Conservation (phyloP, 1,284 basidiomycete species). For the Boletus albobrunnescens region DNA sequence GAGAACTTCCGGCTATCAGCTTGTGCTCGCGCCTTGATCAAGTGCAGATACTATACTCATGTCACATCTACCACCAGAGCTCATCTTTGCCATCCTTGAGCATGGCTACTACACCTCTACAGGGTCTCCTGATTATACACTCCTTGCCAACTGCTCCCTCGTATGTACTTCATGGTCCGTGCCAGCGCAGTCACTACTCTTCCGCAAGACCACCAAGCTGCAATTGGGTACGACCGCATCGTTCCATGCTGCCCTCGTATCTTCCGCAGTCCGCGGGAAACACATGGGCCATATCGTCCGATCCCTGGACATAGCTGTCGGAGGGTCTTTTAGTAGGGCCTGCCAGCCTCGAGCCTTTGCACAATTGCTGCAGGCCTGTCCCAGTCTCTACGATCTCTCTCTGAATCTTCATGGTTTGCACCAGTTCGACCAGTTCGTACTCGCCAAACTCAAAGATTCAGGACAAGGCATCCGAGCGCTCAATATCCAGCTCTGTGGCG, state of each 20-base stretch:
- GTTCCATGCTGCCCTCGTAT: constrained; percentile 16
- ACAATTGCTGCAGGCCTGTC: constrained; percentile 32
- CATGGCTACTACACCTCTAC: constrained; percentile 34
- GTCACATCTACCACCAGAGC: constrained; percentile 34
- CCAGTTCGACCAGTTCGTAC: constrained; percentile 25
- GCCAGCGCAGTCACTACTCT: constrained; percentile 42
- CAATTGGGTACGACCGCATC: constrained; percentile 2
- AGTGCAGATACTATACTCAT: constrained; percentile 7
- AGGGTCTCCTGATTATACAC: constrained; percentile 32
- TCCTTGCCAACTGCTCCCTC: constrained; percentile 35
- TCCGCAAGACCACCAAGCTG: constrained; percentile 28
- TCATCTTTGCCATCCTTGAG: constrained; percentile 44
- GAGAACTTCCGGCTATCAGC: neutral
- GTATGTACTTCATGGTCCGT: constrained; percentile 38
- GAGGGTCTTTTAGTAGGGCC: neutral
- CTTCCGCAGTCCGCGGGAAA: constrained; percentile 16
- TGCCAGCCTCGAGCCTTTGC: constrained; percentile 21
- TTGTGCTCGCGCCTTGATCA: too few relatives aligned
- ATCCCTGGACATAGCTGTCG: constrained; percentile 25
- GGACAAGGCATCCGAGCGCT: constrained; percentile 36
- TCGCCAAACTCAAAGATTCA: constrained; percentile 26
- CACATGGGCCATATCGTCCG: constrained; percentile 18
- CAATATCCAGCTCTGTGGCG: constrained; percentile 35
- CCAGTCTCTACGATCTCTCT: constrained; percentile 39
- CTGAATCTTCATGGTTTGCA: constrained; percentile 32